Evolutionary conservation across 768 basidiomycete species (phyloP).

Genomic region (Omphalotus guepiniiformis): DNA sequence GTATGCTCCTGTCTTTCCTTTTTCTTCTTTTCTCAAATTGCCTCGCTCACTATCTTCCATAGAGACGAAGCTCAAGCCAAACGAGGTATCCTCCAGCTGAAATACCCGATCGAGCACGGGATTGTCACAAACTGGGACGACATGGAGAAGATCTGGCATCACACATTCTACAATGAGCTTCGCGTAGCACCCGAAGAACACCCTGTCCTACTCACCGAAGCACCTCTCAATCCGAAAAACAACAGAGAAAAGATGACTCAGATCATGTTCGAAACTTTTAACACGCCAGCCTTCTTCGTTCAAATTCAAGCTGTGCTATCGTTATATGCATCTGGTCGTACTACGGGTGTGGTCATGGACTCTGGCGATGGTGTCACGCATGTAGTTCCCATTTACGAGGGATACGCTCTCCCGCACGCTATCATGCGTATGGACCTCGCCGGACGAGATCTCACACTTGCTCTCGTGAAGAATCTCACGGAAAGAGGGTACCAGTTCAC

Average conservation of each 20-base stretch:
- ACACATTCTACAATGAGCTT: constrained; percentile 88
- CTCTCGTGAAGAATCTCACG: constrained; percentile 55
- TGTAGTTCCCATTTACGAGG: constrained; percentile 96
- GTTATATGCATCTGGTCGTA: constrained; percentile 86
- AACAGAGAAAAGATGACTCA: constrained; percentile 69
- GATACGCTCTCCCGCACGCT: constrained; percentile 87
- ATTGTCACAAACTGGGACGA: constrained; percentile 99
- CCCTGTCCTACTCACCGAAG: constrained; percentile 50
- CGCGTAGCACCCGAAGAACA: constrained; percentile 71
- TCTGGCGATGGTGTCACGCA: constrained; percentile 96
- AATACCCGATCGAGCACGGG: constrained; percentile 93
- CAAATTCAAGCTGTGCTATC: constrained; percentile 72
- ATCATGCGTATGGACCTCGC: constrained; percentile 90
- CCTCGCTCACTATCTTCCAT: constrained; percentile 13
- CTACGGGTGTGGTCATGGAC: constrained; percentile 92
- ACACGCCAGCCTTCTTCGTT: constrained; percentile 71
- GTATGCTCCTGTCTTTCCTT: constrained; percentile 37
- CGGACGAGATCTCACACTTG: constrained; percentile 88
- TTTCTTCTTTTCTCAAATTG: constrained; percentile 7
- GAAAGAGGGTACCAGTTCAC: constrained; percentile 74
- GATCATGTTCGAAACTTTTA: constrained; percentile 75
- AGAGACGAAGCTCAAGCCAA: constrained; percentile 93
- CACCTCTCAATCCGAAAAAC: constrained; percentile 64
- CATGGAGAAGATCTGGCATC: constrained; percentile 99
- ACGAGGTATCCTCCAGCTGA: constrained; percentile 90